Evolutionary conservation across 2,329 filamentous ascomycete species (phyloP).

Genomic region (Ambrosiella cleistominuta): DNA sequence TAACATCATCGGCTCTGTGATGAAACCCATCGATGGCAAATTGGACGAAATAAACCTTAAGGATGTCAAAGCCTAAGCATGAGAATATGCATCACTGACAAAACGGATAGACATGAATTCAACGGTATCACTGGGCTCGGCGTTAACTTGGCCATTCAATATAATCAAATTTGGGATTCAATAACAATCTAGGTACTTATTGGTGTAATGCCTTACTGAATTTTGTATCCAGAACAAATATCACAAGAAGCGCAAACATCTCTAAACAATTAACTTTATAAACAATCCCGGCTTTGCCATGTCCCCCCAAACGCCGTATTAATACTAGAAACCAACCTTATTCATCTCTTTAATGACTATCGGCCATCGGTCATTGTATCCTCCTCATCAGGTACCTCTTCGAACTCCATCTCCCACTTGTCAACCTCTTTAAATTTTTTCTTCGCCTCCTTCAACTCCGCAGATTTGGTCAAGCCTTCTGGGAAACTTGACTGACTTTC

Average conservation of each 20-base stretch:
- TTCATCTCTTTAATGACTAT: conserved; percentile 16
- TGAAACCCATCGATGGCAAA: conserved; percentile 21
- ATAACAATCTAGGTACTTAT: too few species aligned
- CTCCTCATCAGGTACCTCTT: conserved; percentile 37
- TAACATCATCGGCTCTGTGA: conserved; percentile 51
- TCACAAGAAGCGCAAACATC: too few species aligned
- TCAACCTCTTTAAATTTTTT: conserved; percentile 54
- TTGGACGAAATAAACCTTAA: conserved; percentile 9
- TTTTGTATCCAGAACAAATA: too few species aligned
- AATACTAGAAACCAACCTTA: neutral
- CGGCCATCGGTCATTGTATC: conserved; percentile 35
- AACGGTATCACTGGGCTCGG: too few species aligned
- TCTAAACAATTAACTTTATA: too few species aligned
- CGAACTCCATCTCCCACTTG: conserved; percentile 49
- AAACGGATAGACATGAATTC: neutral
- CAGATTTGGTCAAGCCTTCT: conserved; percentile 23
- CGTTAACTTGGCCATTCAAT: too few species aligned
- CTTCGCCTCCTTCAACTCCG: conserved; percentile 40
- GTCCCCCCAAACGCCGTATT: too few species aligned
- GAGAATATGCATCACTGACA: neutral
- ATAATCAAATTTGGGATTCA: too few species aligned
- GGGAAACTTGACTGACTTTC: conserved; percentile 16
- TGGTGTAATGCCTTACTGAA: too few species aligned
- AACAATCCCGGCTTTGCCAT: too few species aligned
- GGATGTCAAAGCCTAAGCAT: neutral